Conservation (phyloP, 2,329 filamentous ascomycete species). For the Botrytis paeoniae region DNA sequence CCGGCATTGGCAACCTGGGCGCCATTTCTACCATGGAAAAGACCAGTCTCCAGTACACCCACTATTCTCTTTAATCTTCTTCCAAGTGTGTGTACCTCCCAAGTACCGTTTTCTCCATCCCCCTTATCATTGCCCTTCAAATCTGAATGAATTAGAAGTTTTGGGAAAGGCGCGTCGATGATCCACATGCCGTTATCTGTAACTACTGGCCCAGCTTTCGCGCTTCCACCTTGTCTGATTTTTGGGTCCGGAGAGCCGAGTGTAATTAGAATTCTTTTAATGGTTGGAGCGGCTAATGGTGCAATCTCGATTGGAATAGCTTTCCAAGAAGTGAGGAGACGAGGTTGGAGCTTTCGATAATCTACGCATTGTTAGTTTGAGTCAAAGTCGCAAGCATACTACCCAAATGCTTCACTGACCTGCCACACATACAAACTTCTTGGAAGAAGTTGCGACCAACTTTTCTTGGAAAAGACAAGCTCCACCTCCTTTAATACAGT, state of each 20-base stretch:
- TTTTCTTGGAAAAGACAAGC: conserved; percentile 99
- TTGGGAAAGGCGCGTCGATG: conserved; percentile 84
- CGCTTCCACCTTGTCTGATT: conserved; percentile 68
- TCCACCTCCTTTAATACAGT: conserved; percentile 96
- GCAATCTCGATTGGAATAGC: conserved; percentile 91
- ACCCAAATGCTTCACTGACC: conserved; percentile 49
- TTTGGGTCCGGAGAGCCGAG: conserved; percentile 71
- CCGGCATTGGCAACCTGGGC: conserved; percentile 60
- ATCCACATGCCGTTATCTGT: conserved; percentile 88
- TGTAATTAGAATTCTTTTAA: conserved; percentile 66
- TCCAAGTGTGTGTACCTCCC: conserved; percentile 77
- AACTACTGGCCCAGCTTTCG: conserved; percentile 78
- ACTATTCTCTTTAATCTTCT: conserved; percentile 74
- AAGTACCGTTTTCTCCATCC: conserved; percentile 62
- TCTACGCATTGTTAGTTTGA: conserved; percentile 50
- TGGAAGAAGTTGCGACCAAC: conserved; percentile 79
- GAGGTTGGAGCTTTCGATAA: conserved; percentile 80
- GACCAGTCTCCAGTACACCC: conserved; percentile 86
- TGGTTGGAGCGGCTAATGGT: conserved; percentile 74
- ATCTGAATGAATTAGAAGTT: conserved; percentile 63
- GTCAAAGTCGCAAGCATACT: not conserved
- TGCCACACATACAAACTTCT: conserved; percentile 83
- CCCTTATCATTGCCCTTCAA: conserved; percentile 44
- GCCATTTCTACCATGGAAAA: conserved; percentile 83
- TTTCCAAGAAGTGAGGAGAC: conserved; percentile 75